A percentile compares a stretch with the other conserved stretches of the same genome.
Evolutionary conservation across 805 yeast genomes (phyloP).

Genomic region (Sugiyamaella marilandica): DNA sequence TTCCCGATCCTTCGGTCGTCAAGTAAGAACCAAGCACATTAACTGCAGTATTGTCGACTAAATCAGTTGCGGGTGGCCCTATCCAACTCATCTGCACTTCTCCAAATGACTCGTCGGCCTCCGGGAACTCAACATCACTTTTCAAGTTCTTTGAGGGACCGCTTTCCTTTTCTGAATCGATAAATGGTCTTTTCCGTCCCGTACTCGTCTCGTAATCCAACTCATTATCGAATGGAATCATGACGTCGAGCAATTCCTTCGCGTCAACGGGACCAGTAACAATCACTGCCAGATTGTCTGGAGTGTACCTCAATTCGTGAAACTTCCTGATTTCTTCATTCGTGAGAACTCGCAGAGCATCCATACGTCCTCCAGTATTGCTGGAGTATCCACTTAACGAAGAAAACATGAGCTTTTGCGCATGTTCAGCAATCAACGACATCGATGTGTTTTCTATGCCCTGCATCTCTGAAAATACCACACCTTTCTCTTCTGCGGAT

Average conservation of each 20-base stretch:
- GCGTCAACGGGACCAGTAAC: conserved; percentile 85
- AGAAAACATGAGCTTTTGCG: conserved; percentile 35
- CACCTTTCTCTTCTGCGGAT: conserved; percentile 87
- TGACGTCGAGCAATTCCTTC: conserved; percentile 54
- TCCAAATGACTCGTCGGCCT: conserved; percentile 79
- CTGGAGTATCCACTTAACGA: conserved; percentile 75
- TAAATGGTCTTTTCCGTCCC: conserved; percentile 62
- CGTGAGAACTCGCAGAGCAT: conserved; percentile 66
- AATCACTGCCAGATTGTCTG: conserved; percentile 78
- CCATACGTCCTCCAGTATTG: conserved; percentile 89
- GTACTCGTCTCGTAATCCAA: conserved; percentile 39
- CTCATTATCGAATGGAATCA: conserved; percentile 57
- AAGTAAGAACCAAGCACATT: conserved; percentile 69
- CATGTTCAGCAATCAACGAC: conserved; percentile 55
- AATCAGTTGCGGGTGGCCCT: conserved; percentile 62
- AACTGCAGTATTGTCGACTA: conserved; percentile 58
- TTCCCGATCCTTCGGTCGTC: conserved; percentile 71
- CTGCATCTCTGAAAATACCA: conserved; percentile 95
- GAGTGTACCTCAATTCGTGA: conserved; percentile 67
- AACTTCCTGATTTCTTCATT: conserved; percentile 71
- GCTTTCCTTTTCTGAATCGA: conserved; percentile 52
- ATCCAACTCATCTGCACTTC: conserved; percentile 72
- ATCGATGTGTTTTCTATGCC: conserved; percentile 78
- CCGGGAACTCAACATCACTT: conserved; percentile 73
- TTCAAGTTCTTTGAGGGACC: conserved; percentile 38